Base-by-base conservation (phyloP, 345 rosid genomes). In the Moricandia arvensis region DNA sequence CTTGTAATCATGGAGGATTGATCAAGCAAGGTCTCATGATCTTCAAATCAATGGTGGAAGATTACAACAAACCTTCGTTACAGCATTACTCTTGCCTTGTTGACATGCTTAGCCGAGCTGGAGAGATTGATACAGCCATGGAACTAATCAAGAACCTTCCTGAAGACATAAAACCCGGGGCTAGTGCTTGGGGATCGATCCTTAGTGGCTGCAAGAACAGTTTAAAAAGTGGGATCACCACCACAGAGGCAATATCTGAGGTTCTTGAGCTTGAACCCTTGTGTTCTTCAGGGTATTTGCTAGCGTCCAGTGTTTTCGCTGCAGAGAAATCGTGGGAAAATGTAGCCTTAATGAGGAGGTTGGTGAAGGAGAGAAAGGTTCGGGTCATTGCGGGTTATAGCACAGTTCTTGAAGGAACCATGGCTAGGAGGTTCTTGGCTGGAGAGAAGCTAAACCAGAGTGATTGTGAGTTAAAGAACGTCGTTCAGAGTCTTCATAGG, bases 1-100 rank as follows among this genome's bases (percentile, higher is more conserved):
- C 96, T 8, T 92, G 91, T 71, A 87, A 87, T 68, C 96, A 92
- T 58, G 87, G 89, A 0, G 96, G 97, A 34, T 75, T 92, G 75
- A 60, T 92, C 0, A 76, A 79, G 9, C 75, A 88, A 70, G 97
- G 93, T 75, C 80, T 91, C 38, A 51, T 78, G 38, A 47, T 90
- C 66, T 84, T 91, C 73, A 75, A 80, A 77, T 86, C 90, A 63
- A 86, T 92, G 93, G 66, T 79, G 47, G 68, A 73, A 26, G 85
- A 61, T 66, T 76, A 66, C 1, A 57, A 43, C 13, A 78, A 79
- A 27, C 93, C 84, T 7, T 79, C 59, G 1, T 59, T 75, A 54
- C 89, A 88, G 41, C 97, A 92, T 66, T 92, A 84, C 77, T 84
- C 96, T 0, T 87, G 96, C 62, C 35, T 85, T 33, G 84, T 86